Percentiles rank a stretch among this genome's conserved stretches.
Conservation (phyloP, 116 monocot species). For the Dioscorea cayenensis region DNA sequence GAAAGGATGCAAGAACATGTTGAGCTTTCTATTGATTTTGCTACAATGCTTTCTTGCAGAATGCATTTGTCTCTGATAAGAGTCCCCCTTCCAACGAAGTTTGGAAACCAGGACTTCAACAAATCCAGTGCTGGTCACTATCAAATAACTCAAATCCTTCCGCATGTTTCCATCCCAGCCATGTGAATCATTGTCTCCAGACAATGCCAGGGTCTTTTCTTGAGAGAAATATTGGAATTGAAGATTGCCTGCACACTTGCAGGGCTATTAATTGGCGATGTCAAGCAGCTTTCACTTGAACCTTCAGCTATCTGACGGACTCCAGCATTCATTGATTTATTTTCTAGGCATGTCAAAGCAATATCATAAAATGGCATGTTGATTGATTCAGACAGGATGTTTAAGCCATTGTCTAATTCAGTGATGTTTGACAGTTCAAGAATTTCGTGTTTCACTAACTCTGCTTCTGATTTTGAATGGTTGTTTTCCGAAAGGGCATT, state of each 20-base stretch:
- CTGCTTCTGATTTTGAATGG: constrained; percentile 5
- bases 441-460: constrained; percentile 1
- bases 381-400: constrained; percentile 14
- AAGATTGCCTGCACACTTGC: not conserved
- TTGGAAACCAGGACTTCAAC: no score
- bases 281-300: constrained; percentile 38
- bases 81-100: no score
- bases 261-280: constrained; percentile 16
- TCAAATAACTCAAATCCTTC: not conserved
- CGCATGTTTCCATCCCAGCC: not conserved
- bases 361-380: constrained; percentile 16
- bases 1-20: no score
- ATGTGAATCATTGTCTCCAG: constrained; percentile 2
- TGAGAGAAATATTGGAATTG: constrained; percentile 4
- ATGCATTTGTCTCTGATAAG: no score
- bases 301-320: constrained; percentile 17
- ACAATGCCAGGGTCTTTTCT: constrained; percentile 14
- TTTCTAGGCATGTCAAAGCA: not conserved
- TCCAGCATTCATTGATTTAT: constrained; percentile 1
- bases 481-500: constrained; percentile 20
- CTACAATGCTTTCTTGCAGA: no score
- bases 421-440: constrained; percentile 15
- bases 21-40: no score
- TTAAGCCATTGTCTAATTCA: constrained; percentile 16
- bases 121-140: no score